A percentile compares a stretch with the other conserved stretches of the same genome.
phyloP scores from a whole-genome alignment of 202 grass and related monocot genomes.

The Alloteropsis angusta region DNA sequence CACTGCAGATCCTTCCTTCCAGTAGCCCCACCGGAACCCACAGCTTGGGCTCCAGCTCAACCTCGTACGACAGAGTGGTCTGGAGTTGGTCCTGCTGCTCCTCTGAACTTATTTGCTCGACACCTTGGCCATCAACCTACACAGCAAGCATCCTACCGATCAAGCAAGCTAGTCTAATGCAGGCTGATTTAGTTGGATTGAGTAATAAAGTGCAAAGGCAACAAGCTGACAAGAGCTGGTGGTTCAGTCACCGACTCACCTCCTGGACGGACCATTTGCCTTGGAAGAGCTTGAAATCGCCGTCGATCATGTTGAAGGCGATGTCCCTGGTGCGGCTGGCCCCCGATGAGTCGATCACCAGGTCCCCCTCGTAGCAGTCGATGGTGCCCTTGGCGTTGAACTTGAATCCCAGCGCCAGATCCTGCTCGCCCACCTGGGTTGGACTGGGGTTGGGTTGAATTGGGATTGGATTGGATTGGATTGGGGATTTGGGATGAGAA shows the following conservation, averaged over 20 bases:
- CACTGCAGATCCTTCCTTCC: slow-evolving; percentile 73
- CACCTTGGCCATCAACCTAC: too few relatives aligned
- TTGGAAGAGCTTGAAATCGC: slow-evolving; percentile 73
- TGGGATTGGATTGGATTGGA: too few relatives aligned
- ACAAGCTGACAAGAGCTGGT: too few relatives aligned
- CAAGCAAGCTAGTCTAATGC: too few relatives aligned
- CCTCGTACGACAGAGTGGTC: slow-evolving; percentile 46
- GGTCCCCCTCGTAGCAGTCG: slow-evolving; percentile 69
- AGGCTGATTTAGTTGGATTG: too few relatives aligned
- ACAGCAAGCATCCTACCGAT: too few relatives aligned
- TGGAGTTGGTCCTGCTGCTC: not conserved
- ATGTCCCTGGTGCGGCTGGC: slow-evolving; percentile 44
- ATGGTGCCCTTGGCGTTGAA: slow-evolving; percentile 67
- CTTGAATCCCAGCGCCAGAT: slow-evolving; percentile 65
- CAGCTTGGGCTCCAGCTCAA: slow-evolving; percentile 85
- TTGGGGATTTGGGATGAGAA: too few relatives aligned
- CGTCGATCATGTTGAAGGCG: slow-evolving; percentile 78
- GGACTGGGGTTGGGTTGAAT: too few relatives aligned
- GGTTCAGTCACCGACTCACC: too few relatives aligned
- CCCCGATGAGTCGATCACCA: slow-evolving; percentile 23
- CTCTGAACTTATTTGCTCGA: not conserved
- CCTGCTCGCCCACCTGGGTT: slow-evolving; percentile 51
- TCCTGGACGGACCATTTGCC: slow-evolving; percentile 74
- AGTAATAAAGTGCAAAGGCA: too few relatives aligned
- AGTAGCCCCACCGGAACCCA: slow-evolving; percentile 71